Evolutionary conservation across 1,139 yeast genomes (phyloP), one percentile per base, ranked within the genome.

Genomic region (Sporopachydermia cereana): DNA sequence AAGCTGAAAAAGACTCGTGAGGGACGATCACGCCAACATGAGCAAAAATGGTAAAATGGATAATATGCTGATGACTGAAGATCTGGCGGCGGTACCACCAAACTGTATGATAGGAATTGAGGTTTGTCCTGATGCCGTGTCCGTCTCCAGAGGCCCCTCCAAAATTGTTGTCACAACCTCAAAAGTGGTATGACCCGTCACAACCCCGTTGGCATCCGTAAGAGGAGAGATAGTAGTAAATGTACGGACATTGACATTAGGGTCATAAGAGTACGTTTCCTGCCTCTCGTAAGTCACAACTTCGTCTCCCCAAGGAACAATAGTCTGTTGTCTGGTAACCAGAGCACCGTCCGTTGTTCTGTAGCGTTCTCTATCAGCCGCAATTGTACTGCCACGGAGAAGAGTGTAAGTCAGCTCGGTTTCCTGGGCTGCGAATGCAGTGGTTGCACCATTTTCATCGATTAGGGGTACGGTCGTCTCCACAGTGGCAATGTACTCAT

Each of bases 221-320:
- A 34, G 39, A n/a, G 39, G n/a, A 12, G 22, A 16, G 17, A 34
- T 21, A 20, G 39, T 34, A 34, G 39, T 34, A n/a, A 34, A 34
- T 34, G 39, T 34, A 21, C 9, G 22, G 17, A 34, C 39, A 7
- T 34, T 21, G 30, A 27, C 12, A 27, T 27, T n/a, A 27, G 12
- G 14, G 17, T 34, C 39, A 34, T 9, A 7, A 9, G 39, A 7
- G 17, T 7, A 5, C 22, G 39, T 34, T n/a, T 34, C 39, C 7
- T 7, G 20, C n/a, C 12, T 20, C 17, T 34, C 39, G 17, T 16
- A 34, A 16, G 39, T 34, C n/a, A 34, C 12, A 34, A 21, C 9
- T 7, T 7, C 17, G 18, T 34, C 39, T 16, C 9, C 39, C 39
- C 39, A 34, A 7, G 5, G 12, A 12, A 34, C 39, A 5, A 34